Conservation (phyloP, 1,284 basidiomycete species). For the Meira nashicola region DNA sequence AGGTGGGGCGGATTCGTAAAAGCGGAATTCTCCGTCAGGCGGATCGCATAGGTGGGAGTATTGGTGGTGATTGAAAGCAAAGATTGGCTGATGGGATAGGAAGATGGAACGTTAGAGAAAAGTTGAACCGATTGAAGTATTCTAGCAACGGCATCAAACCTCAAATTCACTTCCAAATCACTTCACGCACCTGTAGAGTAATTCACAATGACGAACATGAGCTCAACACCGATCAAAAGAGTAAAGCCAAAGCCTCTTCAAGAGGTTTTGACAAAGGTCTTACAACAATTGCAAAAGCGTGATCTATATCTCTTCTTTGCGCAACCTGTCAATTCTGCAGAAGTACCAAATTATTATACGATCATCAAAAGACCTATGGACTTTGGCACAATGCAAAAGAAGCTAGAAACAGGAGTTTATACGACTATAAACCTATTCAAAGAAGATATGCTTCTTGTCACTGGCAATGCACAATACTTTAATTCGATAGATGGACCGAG, state of each 20-base stretch:
- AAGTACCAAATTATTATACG: slow-evolving; percentile 68
- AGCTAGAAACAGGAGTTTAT: slow-evolving; percentile 53
- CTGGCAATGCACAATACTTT: slow-evolving; percentile 44
- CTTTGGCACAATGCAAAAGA: slow-evolving; percentile 70
- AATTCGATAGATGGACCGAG: slow-evolving; percentile 33
- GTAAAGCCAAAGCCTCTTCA: slow-evolving; percentile 9
- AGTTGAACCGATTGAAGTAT: no score
- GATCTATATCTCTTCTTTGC: slow-evolving; percentile 81
- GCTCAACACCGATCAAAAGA: slow-evolving; percentile 6
- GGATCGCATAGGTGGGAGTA: no score
- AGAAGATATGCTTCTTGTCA: slow-evolving; percentile 48
- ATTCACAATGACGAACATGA: no score
- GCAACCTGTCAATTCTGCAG: slow-evolving; percentile 63
- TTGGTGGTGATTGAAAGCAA: no score
- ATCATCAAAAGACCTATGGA: slow-evolving; percentile 73
- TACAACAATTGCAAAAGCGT: slow-evolving; percentile 56
- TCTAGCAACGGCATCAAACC: no score
- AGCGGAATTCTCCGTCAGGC: no score
- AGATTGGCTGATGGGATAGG: no score
- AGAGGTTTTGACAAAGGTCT: slow-evolving; percentile 8
- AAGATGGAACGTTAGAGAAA: no score
- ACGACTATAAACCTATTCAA: slow-evolving; percentile 59
- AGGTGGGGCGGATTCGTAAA: no score
- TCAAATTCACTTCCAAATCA: no score
- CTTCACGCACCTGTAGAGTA: no score